Evolutionary conservation across 352 stramenopile genomes (phyloP), one percentile per base, ranked within the genome.

Genomic region (Blastocystis hominis): DNA sequence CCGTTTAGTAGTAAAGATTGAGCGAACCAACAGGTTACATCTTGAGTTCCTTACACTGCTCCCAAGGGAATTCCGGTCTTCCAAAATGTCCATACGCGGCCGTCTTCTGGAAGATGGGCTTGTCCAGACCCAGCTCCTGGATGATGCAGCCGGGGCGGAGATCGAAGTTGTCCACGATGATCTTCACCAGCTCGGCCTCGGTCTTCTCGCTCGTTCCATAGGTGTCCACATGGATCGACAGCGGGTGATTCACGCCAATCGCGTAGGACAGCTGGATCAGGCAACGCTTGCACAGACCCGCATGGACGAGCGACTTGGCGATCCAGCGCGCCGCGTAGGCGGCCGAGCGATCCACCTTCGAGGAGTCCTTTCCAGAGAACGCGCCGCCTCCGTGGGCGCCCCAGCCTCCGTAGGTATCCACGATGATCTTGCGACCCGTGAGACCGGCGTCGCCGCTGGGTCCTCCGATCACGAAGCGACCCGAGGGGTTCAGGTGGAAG

Each of bases 151-250:
- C 96, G 42, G 96, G 95, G 86, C 94, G 93, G 24, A 91, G 64
- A 91, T 99, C 97, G 90, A 99, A 99, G 91, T 99, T 99, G 91
- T 97, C 98, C 88, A 98, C 97, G 81, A 99, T 93, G 88, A 99
- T 94, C 88, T 98, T 93, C 15, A 96, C 94, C 64, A 99, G 92
- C 78, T 99, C 95, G 30, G 93, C 91, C 91, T 98, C 96, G 13
- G 94, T 94, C 92, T 98, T 94, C 91, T 97, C 97, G 70, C 93
- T 94, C 10, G 97, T 98, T 89, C 97, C 96, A 91, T 98, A 98
- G 63, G 95, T 97, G 91, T 99, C 95, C 13, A 99, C 94, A 91
- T 97, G 93, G 69, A 99, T 94, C 38, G 94, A 97, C 20, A 99
- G 91, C 50, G 97, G 97, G 91, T 98, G 94, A 5, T 95, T 92